Conservation (phyloP, 306 rosid genomes). For the Dicorynia guianensis region DNA sequence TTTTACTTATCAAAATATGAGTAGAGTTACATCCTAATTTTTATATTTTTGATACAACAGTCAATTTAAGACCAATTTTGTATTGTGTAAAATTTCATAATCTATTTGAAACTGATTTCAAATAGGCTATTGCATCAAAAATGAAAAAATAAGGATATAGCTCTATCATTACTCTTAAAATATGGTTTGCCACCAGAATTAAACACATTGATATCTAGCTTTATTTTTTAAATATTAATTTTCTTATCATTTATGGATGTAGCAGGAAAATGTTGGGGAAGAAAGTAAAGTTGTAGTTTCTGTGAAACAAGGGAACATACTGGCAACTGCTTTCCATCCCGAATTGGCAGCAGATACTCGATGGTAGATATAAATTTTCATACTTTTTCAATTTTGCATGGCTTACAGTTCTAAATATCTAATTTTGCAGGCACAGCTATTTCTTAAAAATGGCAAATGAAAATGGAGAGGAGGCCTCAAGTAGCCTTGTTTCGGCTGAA, state of each 20-base stretch:
- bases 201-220: too few species aligned
- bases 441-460: conserved; percentile 76
- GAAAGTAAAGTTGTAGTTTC: conserved; percentile 83
- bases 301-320: conserved; percentile 85
- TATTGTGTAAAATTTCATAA: too few species aligned
- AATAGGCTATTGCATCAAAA: too few species aligned
- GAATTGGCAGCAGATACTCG: conserved; percentile 94
- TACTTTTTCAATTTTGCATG: not conserved
- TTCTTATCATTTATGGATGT: conserved; percentile 41
- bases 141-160: too few species aligned
- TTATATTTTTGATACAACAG: too few species aligned
- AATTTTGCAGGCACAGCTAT: conserved; percentile 90
- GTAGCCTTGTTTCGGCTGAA: conserved; percentile 58
- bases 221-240: not conserved
- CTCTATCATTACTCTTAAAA: too few species aligned
- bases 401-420: conserved; percentile 32
- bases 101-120: too few species aligned
- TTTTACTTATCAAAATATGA: not conserved
- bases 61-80: too few species aligned
- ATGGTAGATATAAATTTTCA: conserved; percentile 59
- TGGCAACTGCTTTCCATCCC: conserved; percentile 96
- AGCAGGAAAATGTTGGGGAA: conserved; percentile 61
- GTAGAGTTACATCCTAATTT: too few species aligned
- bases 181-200: too few species aligned
- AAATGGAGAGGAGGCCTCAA: conserved; percentile 63